Evolutionary conservation across 352 stramenopile species (phyloP).

Genomic region (Globisporangium iwayamae): DNA sequence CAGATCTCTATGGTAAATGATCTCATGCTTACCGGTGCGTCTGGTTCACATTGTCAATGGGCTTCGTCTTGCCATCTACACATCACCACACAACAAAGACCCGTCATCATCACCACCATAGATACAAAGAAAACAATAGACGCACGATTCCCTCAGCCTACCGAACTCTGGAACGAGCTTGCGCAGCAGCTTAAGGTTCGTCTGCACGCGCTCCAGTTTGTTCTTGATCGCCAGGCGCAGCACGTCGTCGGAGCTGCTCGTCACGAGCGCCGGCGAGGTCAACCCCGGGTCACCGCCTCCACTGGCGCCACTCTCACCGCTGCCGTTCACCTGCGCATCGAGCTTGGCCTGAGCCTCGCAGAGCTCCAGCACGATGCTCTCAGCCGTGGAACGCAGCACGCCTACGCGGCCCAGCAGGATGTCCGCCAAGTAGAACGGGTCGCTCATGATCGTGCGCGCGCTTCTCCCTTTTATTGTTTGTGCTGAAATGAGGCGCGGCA

Average conservation of each 20-base stretch:
- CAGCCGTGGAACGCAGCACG: constrained; percentile 77
- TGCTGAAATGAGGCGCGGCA: not conserved
- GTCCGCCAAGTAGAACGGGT: constrained; percentile 85
- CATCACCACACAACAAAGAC: not conserved
- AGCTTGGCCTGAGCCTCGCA: constrained; percentile 69
- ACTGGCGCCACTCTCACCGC: not conserved
- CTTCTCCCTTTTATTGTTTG: not conserved
- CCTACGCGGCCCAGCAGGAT: constrained; percentile 81
- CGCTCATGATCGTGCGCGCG: constrained; percentile 48
- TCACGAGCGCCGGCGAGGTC: constrained; percentile 1
- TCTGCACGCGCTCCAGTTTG: constrained; percentile 84
- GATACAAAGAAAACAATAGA: not conserved
- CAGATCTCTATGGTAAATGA: not conserved
- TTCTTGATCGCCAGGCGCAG: constrained; percentile 79
- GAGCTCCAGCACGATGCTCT: constrained; percentile 85
- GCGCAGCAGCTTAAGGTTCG: constrained; percentile 80
- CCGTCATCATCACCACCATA: not conserved
- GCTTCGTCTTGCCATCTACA: constrained; percentile 82
- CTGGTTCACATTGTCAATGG: constrained; percentile 80
- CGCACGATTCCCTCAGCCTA: constrained; percentile 19
- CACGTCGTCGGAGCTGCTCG: constrained; percentile 45
- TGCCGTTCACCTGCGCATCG: constrained; percentile 26
- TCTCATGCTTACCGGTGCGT: constrained; percentile 50
- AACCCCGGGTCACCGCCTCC: constrained; percentile 8
- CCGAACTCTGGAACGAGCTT: constrained; percentile 83